Evolutionary conservation across 2,329 filamentous ascomycete genomes (phyloP).

Genomic region (Cladosporium colombiae): DNA sequence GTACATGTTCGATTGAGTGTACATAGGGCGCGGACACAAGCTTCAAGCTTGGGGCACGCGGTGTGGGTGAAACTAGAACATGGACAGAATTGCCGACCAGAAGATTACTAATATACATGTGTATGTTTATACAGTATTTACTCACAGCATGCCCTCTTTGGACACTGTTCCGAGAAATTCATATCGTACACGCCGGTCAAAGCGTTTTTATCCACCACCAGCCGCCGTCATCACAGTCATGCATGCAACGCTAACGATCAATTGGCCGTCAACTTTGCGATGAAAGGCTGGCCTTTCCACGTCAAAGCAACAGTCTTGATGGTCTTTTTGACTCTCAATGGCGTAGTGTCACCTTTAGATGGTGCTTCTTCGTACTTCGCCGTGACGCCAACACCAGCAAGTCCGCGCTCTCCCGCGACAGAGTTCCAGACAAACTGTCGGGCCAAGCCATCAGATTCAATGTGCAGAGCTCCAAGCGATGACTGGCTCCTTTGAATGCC

Average conservation of each 20-base stretch:
- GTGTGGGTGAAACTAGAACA: background rate
- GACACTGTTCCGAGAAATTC: background rate
- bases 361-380: constrained; percentile 23
- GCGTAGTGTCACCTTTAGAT: background rate
- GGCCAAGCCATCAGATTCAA: constrained; percentile 59
- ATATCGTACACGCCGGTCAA: background rate
- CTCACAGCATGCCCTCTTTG: background rate
- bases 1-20: background rate
- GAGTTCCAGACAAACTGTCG: constrained; percentile 74
- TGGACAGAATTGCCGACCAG: background rate
- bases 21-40: constrained; percentile 7
- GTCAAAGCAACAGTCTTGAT: constrained; percentile 30
- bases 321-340: background rate
- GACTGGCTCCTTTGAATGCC: constrained; percentile 66
- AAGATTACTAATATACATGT: constrained; percentile 8
- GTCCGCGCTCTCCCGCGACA: constrained; percentile 60
- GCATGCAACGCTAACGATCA: background rate
- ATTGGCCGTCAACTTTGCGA: background rate
- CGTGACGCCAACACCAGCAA: constrained; percentile 53
- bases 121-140: background rate
- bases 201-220: background rate
- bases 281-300: constrained; percentile 33
- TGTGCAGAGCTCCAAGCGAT: constrained; percentile 72
- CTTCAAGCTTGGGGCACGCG: background rate
- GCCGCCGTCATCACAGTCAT: background rate